Conservation (phyloP, 345 rosid genomes). For the Euphorbia peplus region DNA sequence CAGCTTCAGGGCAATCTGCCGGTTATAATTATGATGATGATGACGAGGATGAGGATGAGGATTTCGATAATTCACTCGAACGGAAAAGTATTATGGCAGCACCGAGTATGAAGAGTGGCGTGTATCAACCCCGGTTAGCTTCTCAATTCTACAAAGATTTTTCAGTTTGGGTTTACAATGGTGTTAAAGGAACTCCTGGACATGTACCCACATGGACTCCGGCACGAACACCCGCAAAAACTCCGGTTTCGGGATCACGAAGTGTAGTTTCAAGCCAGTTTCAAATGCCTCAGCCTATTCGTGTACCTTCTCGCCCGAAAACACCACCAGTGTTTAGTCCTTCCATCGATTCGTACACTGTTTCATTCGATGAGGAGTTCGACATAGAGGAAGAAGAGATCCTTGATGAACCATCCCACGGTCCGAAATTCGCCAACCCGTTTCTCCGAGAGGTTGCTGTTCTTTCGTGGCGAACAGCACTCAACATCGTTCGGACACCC, state of each 20-base stretch:
- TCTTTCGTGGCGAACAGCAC: conserved; percentile 47
- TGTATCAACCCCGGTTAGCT: conserved; percentile 50
- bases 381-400: conserved; percentile 37
- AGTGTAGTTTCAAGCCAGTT: conserved; percentile 31
- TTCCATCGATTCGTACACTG: conserved; percentile 19
- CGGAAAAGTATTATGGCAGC: conserved; percentile 41
- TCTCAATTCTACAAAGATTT: conserved; percentile 68
- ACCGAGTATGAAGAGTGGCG: conserved; percentile 38
- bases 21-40: conserved; percentile 26
- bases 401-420: conserved; percentile 43
- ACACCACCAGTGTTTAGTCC: conserved; percentile 30
- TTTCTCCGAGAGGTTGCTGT: conserved; percentile 58
- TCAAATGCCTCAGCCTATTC: conserved; percentile 29
- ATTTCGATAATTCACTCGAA: conserved; percentile 49
- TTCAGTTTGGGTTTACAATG: conserved; percentile 55
- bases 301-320: conserved; percentile 22
- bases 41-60: conserved; percentile 38
- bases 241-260: conserved; percentile 27
- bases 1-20: conserved; percentile 22
- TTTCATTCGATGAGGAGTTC: conserved; percentile 40
- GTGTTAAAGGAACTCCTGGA: conserved; percentile 48
- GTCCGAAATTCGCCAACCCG: conserved; percentile 60
- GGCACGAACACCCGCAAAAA: conserved; percentile 45
- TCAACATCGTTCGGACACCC: conserved; percentile 55
- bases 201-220: conserved; percentile 61